Base-by-base conservation (phyloP, 768 basidiomycete genomes). In the Naganishia onofrii region DNA sequence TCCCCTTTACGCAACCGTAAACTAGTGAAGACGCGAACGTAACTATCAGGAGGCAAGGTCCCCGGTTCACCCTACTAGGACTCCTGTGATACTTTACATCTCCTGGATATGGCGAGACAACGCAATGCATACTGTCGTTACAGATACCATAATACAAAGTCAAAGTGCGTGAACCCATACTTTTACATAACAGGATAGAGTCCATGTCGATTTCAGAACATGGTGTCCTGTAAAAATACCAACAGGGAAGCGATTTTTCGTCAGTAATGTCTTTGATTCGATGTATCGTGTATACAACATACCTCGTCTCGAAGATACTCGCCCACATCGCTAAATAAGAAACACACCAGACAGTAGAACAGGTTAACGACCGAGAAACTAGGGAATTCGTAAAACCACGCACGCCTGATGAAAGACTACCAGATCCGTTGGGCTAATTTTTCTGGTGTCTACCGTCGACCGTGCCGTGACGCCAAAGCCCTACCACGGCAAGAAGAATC, bases 381-480 rank as follows among this genome's bases (percentile, higher is more conserved):
- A 48, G 70, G 36, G 42, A 34, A 55, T 53, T 55, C 63, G 29
- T 79, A 23, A 74, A 26, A 60, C 3, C 31, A 77, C 89, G 68
- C 79, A 94, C 92, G 96, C 90, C 84, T 99, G 96, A 79, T 98
- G 96, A 82, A 98, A 99, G 2, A 97, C 96, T 58, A 99, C 89
- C 70, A 99, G 97, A 8, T 91, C 88, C 28, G 94, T 97, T 28
- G 96, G 96, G 79, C 98, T 96, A 53, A 98, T 82, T 85, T 99
- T 99, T 74, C 95, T 84, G 29, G 96, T 97, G 81, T 99, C 96
- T 9, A 96, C 82, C 4, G 96, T 98, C 34, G 93, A 94, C 68
- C 94, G 85, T 5, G 96, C 91, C 38, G 96, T 98, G 5, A 98
- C 96, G 67, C 96, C 96, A 78, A 98, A 98, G 29, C 96, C 96